phyloP scores from a whole-genome alignment of 805 yeast genomes.

The Kodamaea neixiangensis region DNA sequence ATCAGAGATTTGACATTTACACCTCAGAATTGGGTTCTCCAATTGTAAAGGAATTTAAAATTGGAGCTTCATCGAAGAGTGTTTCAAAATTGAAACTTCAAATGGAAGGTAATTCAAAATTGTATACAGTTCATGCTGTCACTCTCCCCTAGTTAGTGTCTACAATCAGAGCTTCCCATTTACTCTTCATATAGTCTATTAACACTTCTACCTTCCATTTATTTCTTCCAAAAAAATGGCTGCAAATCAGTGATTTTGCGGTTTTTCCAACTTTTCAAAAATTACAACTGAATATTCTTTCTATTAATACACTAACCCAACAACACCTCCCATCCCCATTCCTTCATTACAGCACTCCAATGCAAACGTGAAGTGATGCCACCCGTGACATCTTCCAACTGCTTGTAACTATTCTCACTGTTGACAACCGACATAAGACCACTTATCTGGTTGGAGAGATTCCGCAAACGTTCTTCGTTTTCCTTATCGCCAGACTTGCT shows the following conservation, averaged over 20 bases:
- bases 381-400: conserved; percentile 33
- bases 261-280: background rate
- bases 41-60: no score
- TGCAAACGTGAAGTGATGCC: conserved; percentile 55
- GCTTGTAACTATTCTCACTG: conserved; percentile 29
- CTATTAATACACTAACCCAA: conserved; percentile 36
- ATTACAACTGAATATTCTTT: background rate
- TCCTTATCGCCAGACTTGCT: conserved; percentile 7
- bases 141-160: no score
- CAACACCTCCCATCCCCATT: conserved; percentile 76
- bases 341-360: conserved; percentile 71
- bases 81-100: no score
- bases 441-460: conserved; percentile 34
- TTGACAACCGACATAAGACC: conserved; percentile 44
- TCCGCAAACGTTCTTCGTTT: conserved; percentile 21
- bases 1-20: no score
- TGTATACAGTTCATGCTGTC: no score
- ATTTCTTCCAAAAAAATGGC: background rate
- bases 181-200: background rate
- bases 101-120: no score
- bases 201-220: background rate
- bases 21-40: no score
- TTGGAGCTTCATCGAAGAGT: no score
- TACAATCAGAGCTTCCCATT: no score
- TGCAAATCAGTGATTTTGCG: background rate